Base-by-base conservation (phyloP, 2,329 filamentous ascomycete species). In the Penicillium decumbens region DNA sequence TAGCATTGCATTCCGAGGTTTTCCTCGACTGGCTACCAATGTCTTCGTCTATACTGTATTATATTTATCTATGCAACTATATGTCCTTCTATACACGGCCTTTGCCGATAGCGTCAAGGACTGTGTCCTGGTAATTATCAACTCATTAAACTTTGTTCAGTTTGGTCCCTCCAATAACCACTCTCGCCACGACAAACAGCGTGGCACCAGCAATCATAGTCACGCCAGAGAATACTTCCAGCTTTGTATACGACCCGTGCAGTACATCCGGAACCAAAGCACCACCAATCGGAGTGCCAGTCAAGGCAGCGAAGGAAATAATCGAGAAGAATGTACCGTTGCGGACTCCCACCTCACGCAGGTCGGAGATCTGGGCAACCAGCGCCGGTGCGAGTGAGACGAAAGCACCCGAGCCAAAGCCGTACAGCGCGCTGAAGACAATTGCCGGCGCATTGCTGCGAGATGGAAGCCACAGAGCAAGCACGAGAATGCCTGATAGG, bases 301-400 rank as follows among this genome's bases (percentile, higher is more conserved):
- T 82, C 43, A 91, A 70, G 1, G 82, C 83, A 3, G 82, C 85
- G 28, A 89, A 70, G 1, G 81, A 77, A 48, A 83, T 75, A 41
- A 83, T 65, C 13, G 80, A 77, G 63, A 86, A 87, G 24, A 81
- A 75, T 0, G 79, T 77, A 0, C 88, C 88, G 2, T 78, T 82
- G 5, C 87, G 76, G 1, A 84, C 78, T 12, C 87, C 88, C 29
- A 90, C 83, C 64, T 88, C 77, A 18, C 80, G 75, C 32, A 88
- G 78, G 40, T 87, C 83, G 1, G 80, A 83, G 53, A 89, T 85
- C 60, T 89, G 84, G 1, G 84, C 84, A 20, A 90, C 73, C 12
- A 87, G 72, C 0, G 84, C 78, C 0, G 86, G 83, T 0, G 75
- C 74, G 15, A 89, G 71, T 0, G 80, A 80, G 30, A 87, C 79